These are phyloP conservation scores for Lepidium aucheri DNA, from an alignment of 345 rosid genomes.

Conservation along the genomic window DNA sequence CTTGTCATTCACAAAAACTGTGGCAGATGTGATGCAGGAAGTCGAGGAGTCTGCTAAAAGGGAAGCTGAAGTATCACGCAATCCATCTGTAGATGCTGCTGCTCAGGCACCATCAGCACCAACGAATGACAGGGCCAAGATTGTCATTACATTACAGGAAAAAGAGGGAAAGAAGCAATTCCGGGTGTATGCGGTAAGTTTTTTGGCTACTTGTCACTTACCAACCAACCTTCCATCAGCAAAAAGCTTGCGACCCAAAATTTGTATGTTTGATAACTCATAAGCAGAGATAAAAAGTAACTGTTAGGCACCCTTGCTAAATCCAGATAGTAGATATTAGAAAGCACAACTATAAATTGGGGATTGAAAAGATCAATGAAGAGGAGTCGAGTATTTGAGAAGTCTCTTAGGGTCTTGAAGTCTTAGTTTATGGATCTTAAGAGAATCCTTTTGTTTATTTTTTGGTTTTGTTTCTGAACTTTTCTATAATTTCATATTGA, in stretches of 20 bases:
- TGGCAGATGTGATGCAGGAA: conserved; percentile 40
- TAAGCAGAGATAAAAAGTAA: not conserved
- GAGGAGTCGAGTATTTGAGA: not conserved
- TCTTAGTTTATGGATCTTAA: not conserved
- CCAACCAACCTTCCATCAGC: not conserved
- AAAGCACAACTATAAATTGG: not conserved
- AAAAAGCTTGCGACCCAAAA: not conserved
- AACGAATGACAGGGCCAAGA: conserved; percentile 48
- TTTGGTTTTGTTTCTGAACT: not conserved
- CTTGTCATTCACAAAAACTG: conserved; percentile 44
- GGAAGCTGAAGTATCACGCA: conserved; percentile 26
- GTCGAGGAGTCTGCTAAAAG: conserved; percentile 43
- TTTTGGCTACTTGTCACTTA: not conserved
- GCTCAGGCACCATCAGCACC: conserved; percentile 28
- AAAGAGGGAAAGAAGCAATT: conserved; percentile 53
- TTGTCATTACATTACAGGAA: conserved; percentile 64
- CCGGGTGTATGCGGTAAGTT: conserved; percentile 58
- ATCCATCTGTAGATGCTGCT: conserved; percentile 26
- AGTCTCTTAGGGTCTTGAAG: not conserved
- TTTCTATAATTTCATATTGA: not conserved
- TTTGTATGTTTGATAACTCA: not conserved
- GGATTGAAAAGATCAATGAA: not conserved
- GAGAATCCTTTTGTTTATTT: not conserved
- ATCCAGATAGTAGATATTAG: not conserved
- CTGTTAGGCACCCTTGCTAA: not conserved